Percentiles rank a stretch among this genome's conserved stretches.
phyloP scores from a whole-genome alignment of 768 basidiomycete species.

The Termitomyces titanicus region DNA sequence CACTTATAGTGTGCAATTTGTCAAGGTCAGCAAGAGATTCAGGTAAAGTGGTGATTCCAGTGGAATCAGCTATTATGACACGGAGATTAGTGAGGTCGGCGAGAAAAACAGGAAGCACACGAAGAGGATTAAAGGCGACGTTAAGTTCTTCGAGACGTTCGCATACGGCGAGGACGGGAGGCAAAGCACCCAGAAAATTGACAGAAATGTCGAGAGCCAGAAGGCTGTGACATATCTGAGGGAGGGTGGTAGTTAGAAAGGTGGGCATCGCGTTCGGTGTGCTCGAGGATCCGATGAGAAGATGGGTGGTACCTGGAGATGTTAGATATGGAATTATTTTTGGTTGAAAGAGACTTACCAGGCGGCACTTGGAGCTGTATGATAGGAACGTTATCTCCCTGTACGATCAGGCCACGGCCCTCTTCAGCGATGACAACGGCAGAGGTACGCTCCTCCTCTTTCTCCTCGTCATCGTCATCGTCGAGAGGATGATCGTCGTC shows the following conservation, averaged over 20 bases:
- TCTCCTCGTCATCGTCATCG: constrained; percentile 47
- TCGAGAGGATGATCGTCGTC: constrained; percentile 36
- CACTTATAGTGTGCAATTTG: constrained; percentile 83
- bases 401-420: constrained; percentile 80
- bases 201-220: constrained; percentile 92
- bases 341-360: constrained; percentile 47
- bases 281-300: constrained; percentile 78
- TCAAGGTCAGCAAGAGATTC: constrained; percentile 68
- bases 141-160: constrained; percentile 88
- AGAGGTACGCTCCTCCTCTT: constrained; percentile 68
- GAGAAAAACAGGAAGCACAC: constrained; percentile 89
- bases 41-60: constrained; percentile 76
- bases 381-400: constrained; percentile 60
- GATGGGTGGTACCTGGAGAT: constrained; percentile 82
- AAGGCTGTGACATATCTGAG: constrained; percentile 71
- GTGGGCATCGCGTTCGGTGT: constrained; percentile 76
- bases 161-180: constrained; percentile 79
- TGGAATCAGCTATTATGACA: constrained; percentile 91
- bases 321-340: constrained; percentile 5
- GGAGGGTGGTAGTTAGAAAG: constrained; percentile 68
- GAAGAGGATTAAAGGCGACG: constrained; percentile 85
- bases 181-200: constrained; percentile 81
- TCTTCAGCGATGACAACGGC: constrained; percentile 80
- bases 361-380: constrained; percentile 61
- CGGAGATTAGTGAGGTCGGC: constrained; percentile 72